Percentiles rank a stretch among this genome's conserved stretches.
phyloP scores from a whole-genome alignment of 2,329 filamentous ascomycete genomes.

The Aspergillus sergii region DNA sequence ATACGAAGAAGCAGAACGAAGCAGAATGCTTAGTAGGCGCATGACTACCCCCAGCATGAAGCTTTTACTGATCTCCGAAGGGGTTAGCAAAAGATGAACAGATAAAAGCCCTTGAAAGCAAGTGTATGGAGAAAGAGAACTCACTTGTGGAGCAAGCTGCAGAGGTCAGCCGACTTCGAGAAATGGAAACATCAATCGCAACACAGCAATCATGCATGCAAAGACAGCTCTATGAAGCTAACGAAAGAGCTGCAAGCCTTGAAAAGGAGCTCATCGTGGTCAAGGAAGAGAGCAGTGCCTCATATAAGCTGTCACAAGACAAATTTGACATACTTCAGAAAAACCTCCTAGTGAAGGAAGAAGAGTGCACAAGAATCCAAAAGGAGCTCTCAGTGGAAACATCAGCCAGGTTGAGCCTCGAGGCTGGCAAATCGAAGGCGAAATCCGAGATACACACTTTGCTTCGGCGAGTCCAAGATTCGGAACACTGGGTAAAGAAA shows the following conservation, averaged over 20 bases:
- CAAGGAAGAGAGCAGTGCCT: constrained; percentile 10
- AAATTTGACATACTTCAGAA: constrained; percentile 19
- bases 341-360: constrained; percentile 27
- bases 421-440: constrained; percentile 22
- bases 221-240: constrained; percentile 23
- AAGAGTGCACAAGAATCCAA: constrained; percentile 27
- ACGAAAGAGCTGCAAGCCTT: constrained; percentile 23
- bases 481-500: constrained; percentile 26
- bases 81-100: constrained; percentile 20
- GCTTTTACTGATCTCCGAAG: constrained; percentile 24
- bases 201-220: constrained; percentile 22
- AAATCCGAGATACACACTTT: constrained; percentile 29
- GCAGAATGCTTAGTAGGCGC: constrained; percentile 25
- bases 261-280: constrained; percentile 18
- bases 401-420: constrained; percentile 19
- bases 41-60: neutral
- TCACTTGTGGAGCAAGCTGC: constrained; percentile 17
- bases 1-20: constrained; percentile 15
- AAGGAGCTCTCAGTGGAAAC: constrained; percentile 17
- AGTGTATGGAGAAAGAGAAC: constrained; percentile 14
- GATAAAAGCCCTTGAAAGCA: constrained; percentile 21
- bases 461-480: constrained; percentile 27
- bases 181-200: constrained; percentile 20
- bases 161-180: constrained; percentile 26
- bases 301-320: constrained; percentile 13